Percentiles rank a stretch among this genome's conserved stretches.
Conservation (phyloP, 2,329 filamentous ascomycete genomes). For the Colletotrichum neosansevieriae region DNA sequence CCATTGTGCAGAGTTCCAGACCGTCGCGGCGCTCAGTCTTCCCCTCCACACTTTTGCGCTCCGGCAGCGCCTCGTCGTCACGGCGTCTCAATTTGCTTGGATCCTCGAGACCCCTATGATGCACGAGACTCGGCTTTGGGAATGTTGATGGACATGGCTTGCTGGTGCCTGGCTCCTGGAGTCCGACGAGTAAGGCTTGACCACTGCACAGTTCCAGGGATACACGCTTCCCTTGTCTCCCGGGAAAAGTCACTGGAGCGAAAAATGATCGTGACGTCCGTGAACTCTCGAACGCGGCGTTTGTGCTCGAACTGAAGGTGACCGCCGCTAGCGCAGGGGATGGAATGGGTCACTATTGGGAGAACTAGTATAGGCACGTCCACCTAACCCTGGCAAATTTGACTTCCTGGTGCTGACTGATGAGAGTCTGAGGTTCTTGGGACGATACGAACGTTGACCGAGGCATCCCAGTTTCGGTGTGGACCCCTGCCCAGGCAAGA, state of each 20-base stretch:
- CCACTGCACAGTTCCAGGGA: conserved; percentile 28
- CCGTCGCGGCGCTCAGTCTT: conserved; percentile 21
- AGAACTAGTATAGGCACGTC: conserved; percentile 30
- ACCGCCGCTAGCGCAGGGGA: conserved; percentile 24
- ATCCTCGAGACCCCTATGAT: conserved; percentile 25
- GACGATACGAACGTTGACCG: conserved; percentile 9
- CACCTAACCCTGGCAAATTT: conserved; percentile 28
- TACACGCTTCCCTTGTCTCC: conserved; percentile 10
- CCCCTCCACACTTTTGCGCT: background rate
- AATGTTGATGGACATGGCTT: conserved; percentile 10
- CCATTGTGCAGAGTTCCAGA: conserved; percentile 25
- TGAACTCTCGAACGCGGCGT: conserved; percentile 22
- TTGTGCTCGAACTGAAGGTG: background rate
- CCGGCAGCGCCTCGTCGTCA: conserved; percentile 37
- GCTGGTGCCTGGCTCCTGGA: conserved; percentile 14
- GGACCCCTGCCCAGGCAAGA: conserved; percentile 19
- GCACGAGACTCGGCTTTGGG: conserved; percentile 10
- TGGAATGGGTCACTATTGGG: conserved; percentile 27
- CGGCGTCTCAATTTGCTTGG: conserved; percentile 21
- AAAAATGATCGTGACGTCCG: conserved; percentile 8
- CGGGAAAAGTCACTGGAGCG: conserved; percentile 8
- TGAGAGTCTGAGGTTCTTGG: conserved; percentile 18
- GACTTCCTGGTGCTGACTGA: conserved; percentile 17
- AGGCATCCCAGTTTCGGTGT: conserved; percentile 34
- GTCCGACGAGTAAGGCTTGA: conserved; percentile 25